Base-by-base conservation (phyloP, 345 rosid genomes). In the Aquilaria sinensis region DNA sequence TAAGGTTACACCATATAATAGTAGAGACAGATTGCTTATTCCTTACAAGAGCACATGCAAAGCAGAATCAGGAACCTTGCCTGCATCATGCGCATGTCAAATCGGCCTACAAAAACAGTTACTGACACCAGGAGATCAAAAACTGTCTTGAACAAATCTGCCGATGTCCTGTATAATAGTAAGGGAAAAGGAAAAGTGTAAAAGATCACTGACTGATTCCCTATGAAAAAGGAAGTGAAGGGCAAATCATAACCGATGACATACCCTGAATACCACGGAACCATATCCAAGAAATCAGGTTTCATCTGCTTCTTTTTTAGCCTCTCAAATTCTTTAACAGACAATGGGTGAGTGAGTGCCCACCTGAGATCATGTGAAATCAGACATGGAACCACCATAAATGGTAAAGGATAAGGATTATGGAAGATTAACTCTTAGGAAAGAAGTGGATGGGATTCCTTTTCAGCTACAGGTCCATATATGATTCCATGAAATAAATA, bases 21-120 rank as follows among this genome's bases (percentile, higher is more conserved):
- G 34, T 51, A 51, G 34, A 31, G 12, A 63, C 56, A 47, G 23
- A 23, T 23, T 23, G 23, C 46, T 46, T 53, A 53, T 56, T 58
- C 54, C 45, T 37, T 15, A 67, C 59, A 48, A 15, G 43, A 37
- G 43, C 43, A 37, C 4, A 37, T 3, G 7, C 4, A 23, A 50
- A 58, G 47, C 10, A 16, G 9, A 63, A 16, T 54, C 31, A 58
- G 52, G 51, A 67, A 58, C 53, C 48, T 57, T 67, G 85, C 97
- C 96, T 90, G 96, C 89, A 90, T 90, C 97, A 90, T 90, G 32
- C 97, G 88, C 97, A 90, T 90, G 72, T 90, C 97, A 81, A 90
- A 90, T 65, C 96, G 96, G 58, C 97, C 97, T 72, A 90, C 83
- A 80, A 90, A 90, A 13, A 90, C 82, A n/a, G 97, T 90, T 64